Evolutionary conservation across 176 grass and related monocot genomes (phyloP).

Genomic region (Stipa capillata): DNA sequence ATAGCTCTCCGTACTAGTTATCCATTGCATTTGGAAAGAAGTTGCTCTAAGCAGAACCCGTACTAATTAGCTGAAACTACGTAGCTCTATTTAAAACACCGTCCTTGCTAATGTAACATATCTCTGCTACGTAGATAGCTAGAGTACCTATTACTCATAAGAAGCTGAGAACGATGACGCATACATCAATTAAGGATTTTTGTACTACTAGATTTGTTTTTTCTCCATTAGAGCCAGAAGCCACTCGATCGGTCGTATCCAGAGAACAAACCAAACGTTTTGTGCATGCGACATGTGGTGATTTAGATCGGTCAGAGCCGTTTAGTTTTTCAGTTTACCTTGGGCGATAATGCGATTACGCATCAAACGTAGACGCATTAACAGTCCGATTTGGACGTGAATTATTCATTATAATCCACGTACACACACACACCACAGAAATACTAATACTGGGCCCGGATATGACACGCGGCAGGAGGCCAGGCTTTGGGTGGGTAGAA

Average conservation of each 20-base stretch:
- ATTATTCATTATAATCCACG: neutral
- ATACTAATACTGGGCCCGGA: neutral
- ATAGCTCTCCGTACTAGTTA: no score
- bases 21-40: no score
- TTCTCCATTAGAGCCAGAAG: neutral
- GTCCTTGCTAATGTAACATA: no score
- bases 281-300: neutral
- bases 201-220: no score
- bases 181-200: neutral
- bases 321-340: neutral
- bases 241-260: neutral
- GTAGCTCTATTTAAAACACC: no score
- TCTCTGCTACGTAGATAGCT: no score
- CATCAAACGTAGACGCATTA: slow-evolving; percentile 4
- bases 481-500: slow-evolving; percentile 4
- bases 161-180: neutral
- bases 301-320: neutral
- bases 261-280: neutral
- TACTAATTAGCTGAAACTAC: no score
- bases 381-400: neutral
- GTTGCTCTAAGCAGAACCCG: no score
- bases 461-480: slow-evolving; percentile 16
- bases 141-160: neutral
- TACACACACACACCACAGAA: neutral
- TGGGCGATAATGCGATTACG: neutral